Base-by-base conservation (phyloP, 495 filamentous ascomycete genomes). In the Neurospora tetraspora region DNA sequence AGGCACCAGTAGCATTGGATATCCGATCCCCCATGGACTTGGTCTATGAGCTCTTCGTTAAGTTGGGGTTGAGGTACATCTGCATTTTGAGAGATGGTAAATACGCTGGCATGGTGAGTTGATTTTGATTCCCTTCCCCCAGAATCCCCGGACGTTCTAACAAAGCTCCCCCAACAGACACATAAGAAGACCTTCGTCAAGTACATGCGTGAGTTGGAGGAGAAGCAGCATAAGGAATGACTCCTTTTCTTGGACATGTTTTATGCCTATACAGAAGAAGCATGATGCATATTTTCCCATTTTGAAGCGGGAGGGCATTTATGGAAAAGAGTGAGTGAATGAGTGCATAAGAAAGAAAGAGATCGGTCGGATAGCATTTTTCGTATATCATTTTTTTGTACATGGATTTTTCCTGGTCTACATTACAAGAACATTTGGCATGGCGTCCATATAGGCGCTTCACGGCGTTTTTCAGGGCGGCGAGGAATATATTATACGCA, bases 141-240 rank as follows among this genome's bases (percentile, higher is more conserved):
- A 34, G 31, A 34, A 34, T 20, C 38, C 2, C 9, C 3, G 2
- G 47, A 18, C 36, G 42, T 73, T 69, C 80, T 84, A 75, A 82
- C 69, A 59, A 74, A 61, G 5, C 39, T 10, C 12, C 20, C 20
- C 16, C 14, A 20, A 40, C 71, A 90, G 88, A 87, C 89, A 34
- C 96, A 99, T 82, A 99, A 98, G 83, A 99, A 99, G 84, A 88
- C 89, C 27, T 99, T 99, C 84, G 95, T 97, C 70, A 96, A 94
- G 82, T 97, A 94, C 80, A 90, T 97, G 82, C 93, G 93, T 73
- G 89, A 94, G 77, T 80, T 93, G 42, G 91, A 94, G 76, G 88
- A 89, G 74, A 86, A 86, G 77, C 83, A 89, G 69, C 73, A 74
- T 20, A 73, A 72, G 20, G 69, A 71, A 69, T 79, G 45, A 75